Evolutionary conservation across 176 grass and related monocot species (phyloP).

Genomic region (Carex pumila): DNA sequence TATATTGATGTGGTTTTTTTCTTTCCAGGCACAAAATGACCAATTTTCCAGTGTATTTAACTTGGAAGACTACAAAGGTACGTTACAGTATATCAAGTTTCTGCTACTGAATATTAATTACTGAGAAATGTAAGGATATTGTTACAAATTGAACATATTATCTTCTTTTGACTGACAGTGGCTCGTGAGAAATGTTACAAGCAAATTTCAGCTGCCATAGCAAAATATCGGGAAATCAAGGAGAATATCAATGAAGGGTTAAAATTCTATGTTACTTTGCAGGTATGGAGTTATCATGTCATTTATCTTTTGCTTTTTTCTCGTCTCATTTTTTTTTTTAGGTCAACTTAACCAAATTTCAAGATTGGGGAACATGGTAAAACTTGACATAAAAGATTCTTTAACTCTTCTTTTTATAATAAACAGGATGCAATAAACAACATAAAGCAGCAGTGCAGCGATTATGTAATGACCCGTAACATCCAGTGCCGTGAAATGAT

Average conservation of each 20-base stretch:
- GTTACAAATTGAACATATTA: neutral
- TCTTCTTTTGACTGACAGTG: conserved; percentile 43
- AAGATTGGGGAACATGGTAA: neutral
- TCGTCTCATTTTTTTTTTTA: neutral
- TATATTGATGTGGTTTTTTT: neutral
- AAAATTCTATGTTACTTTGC: conserved; percentile 88
- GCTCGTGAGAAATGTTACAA: conserved; percentile 85
- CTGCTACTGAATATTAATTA: neutral
- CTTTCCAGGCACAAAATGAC: conserved; percentile 71
- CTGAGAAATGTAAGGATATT: conserved; percentile 23
- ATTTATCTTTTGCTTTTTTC: neutral
- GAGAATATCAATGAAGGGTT: conserved; percentile 90
- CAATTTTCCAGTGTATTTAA: conserved; percentile 86
- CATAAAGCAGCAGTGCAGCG: conserved; percentile 90
- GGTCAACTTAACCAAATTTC: neutral
- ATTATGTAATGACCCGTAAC: conserved; percentile 87
- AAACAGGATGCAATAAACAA: conserved; percentile 82
- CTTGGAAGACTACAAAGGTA: conserved; percentile 96
- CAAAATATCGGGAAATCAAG: conserved; percentile 83
- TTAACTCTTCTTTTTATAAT: conserved; percentile 10
- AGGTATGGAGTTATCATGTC: conserved; percentile 36
- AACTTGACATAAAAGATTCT: neutral
- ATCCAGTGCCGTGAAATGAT: conserved; percentile 99
- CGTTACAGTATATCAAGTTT: conserved; percentile 15
- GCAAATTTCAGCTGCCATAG: conserved; percentile 84